These are phyloP conservation scores for Chaetothyriales sp. DNA, from an alignment of 2,329 filamentous ascomycete genomes.

Conservation along the genomic window DNA sequence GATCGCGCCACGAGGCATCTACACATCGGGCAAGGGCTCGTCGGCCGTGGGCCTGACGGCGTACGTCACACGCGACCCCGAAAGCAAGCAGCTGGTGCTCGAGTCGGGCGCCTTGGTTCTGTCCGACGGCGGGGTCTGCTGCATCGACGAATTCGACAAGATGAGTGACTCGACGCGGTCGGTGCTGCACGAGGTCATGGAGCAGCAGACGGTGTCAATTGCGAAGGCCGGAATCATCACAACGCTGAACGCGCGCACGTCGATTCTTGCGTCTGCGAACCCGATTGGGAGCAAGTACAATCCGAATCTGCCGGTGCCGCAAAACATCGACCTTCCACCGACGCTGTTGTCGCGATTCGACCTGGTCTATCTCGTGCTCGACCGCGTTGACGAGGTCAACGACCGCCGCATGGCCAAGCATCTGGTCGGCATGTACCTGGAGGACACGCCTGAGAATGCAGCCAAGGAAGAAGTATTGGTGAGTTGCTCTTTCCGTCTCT, in stretches of 20 bases:
- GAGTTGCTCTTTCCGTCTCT: conserved; percentile 28
- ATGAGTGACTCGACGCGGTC: conserved; percentile 64
- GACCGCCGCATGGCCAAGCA: conserved; percentile 85
- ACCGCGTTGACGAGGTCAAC: conserved; percentile 78
- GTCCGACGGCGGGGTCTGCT: conserved; percentile 63
- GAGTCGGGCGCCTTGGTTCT: conserved; percentile 62
- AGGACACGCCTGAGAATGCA: conserved; percentile 80
- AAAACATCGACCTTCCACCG: conserved; percentile 94
- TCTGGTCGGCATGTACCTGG: conserved; percentile 88
- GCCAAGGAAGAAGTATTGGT: conserved; percentile 66
- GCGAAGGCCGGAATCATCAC: conserved; percentile 69
- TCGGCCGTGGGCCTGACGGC: conserved; percentile 64
- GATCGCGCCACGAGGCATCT: conserved; percentile 79
- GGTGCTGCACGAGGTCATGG: conserved; percentile 68
- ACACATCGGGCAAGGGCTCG: conserved; percentile 63
- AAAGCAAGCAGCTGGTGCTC: conserved; percentile 59
- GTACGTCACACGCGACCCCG: conserved; percentile 62
- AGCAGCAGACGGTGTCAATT: conserved; percentile 66
- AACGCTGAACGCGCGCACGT: conserved; percentile 87
- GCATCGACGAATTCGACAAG: conserved; percentile 69
- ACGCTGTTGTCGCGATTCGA: conserved; percentile 94
- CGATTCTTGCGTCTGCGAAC: conserved; percentile 91
- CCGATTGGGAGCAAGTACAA: conserved; percentile 98
- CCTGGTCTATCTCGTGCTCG: conserved; percentile 88
- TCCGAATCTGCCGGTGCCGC: conserved; percentile 82